Evolutionary conservation across 345 rosid genomes (phyloP), one percentile per base, ranked within the genome.

Genomic region (Arabis alpina): DNA sequence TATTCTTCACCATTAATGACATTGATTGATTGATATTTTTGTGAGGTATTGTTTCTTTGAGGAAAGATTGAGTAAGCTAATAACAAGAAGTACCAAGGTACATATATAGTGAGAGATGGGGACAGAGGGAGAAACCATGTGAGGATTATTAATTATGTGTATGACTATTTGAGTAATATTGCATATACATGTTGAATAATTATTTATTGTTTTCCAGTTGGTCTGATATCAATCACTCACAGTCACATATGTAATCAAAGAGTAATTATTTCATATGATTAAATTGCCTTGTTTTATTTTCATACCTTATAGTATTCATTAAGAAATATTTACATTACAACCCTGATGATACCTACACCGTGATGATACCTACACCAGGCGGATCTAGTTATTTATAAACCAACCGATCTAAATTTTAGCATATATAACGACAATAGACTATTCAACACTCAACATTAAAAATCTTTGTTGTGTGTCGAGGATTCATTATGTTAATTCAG

Each of bases 1-100:
- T 34, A 50, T 40, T 70, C 62, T 70, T 76, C 75, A 58, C 16
- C 79, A 64, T 64, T 54, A 61, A 7, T 61, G 53, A 70, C 74
- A 62, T 68, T n/a, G 37, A 16, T 54, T 54, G 23, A n/a, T 34
- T 8, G 2, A 2, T 8, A 24, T n/a, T 24, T 12, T 28, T 24
- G 44, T 24, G 25, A 61, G 77, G 37, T 67, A 12, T 62, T 67
- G 50, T 25, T 61, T 61, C 44, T 74, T 68, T 68, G 57, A 28
- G 68, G 53, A 53, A 19, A 59, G 50, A 43, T 45, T 53, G 53
- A 47, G 64, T 70, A 54, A 48, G 78, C 4, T 47, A 45, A 61
- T 75, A 54, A 54, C 58, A 45, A 19, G 74, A 61, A 68, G 62
- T 37, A 10, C 47, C 40, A 30, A 28, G 44, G 44, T 53, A 16